These are phyloP conservation scores for Phytophthora fragariaefolia DNA, from an alignment of 352 stramenopile species.

Conservation along the genomic window DNA sequence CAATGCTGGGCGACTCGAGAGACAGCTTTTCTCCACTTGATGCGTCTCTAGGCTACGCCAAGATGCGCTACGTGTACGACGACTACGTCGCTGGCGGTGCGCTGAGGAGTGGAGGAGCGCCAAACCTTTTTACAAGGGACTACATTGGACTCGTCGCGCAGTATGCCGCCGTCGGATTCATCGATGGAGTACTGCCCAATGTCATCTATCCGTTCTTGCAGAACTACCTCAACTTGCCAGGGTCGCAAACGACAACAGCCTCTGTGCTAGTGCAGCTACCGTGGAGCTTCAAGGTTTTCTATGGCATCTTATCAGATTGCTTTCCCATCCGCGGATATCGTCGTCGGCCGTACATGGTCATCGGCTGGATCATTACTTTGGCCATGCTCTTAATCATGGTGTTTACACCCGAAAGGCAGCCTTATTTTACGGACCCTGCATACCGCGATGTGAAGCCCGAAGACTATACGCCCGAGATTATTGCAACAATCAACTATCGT, in stretches of 20 bases:
- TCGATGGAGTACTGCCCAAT: neutral
- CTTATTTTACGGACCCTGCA: neutral
- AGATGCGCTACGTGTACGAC: slow-evolving; percentile 2
- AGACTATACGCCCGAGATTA: neutral
- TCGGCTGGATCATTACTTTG: slow-evolving; percentile 1
- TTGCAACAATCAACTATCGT: neutral
- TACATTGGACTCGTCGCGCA: neutral
- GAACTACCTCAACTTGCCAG: slow-evolving; percentile 1
- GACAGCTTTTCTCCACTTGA: neutral
- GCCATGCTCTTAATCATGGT: slow-evolving; percentile 1
- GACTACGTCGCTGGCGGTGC: neutral
- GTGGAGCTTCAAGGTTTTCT: slow-evolving; percentile 2
- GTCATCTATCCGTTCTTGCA: slow-evolving; percentile 4
- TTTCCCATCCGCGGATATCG: neutral
- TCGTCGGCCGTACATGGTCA: slow-evolving; percentile 1
- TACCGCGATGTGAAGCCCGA: slow-evolving; percentile 1
- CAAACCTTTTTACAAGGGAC: neutral
- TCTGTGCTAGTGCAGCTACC: neutral
- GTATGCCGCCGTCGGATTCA: neutral
- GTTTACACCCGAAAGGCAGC: neutral
- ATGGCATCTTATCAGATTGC: slow-evolving; percentile 3
- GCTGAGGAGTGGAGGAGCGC: neutral
- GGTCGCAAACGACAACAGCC: neutral
- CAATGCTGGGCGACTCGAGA: neutral
- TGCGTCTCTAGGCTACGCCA: neutral